phyloP scores from a whole-genome alignment of 2,329 filamentous ascomycete species.

The Colletotrichum trifolii region DNA sequence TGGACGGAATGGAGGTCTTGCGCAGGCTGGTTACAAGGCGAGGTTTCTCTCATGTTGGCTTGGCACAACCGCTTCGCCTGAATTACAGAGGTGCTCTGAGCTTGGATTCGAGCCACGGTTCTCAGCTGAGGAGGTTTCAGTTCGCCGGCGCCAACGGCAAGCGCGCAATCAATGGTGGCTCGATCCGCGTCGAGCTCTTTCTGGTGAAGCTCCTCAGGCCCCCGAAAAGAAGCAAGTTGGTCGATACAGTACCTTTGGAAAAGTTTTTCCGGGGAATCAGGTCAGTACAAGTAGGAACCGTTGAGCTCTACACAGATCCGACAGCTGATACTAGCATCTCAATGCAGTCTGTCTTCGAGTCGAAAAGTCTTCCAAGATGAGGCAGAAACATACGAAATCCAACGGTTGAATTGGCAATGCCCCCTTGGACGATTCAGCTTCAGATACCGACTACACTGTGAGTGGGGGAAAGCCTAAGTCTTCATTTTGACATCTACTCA shows the following conservation, averaged over 20 bases:
- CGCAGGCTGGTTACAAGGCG: background rate
- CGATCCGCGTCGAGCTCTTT: slow-evolving; percentile 5
- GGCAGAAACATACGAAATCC: slow-evolving; percentile 5
- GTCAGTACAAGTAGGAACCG: background rate
- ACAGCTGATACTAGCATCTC: background rate
- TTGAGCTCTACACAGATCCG: background rate
- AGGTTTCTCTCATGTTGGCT: background rate
- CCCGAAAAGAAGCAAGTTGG: background rate
- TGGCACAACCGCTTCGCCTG: background rate
- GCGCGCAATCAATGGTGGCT: background rate
- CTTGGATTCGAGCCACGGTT: background rate
- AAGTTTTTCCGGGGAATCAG: slow-evolving; percentile 6
- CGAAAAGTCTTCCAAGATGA: background rate
- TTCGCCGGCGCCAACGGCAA: background rate
- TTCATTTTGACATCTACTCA: background rate
- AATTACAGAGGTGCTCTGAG: background rate
- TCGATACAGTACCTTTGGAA: slow-evolving; percentile 1
- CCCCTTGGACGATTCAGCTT: slow-evolving; percentile 14
- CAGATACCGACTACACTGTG: background rate
- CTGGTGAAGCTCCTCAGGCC: slow-evolving; percentile 6
- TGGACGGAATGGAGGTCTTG: slow-evolving; percentile 7
- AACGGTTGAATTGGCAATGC: slow-evolving; percentile 15
- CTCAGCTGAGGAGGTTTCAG: slow-evolving; percentile 7
- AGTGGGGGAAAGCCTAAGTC: background rate
- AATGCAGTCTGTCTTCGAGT: background rate